Percentiles rank a stretch among this genome's conserved stretches.
phyloP scores from a whole-genome alignment of 257 asterid species.

The Jacaranda copaia region DNA sequence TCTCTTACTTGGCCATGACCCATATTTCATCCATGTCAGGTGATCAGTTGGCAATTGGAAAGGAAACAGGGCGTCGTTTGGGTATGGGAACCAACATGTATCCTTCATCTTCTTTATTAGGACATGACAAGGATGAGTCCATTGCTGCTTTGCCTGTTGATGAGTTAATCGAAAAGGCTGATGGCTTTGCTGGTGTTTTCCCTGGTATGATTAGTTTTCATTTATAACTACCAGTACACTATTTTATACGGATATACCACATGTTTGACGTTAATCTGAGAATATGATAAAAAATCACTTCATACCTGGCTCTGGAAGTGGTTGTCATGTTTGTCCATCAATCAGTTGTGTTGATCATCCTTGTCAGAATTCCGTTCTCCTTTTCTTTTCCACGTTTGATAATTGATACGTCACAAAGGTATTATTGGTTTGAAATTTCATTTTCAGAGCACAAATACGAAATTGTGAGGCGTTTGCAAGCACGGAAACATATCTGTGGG shows the following conservation, averaged over 20 bases:
- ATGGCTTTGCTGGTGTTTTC: constrained; percentile 74
- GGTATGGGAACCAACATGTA: constrained; percentile 79
- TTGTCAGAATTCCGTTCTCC: not conserved
- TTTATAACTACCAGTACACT: not conserved
- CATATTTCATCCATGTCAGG: constrained; percentile 41
- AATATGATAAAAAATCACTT: not conserved
- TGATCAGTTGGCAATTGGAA: constrained; percentile 71
- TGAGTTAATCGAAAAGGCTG: constrained; percentile 69
- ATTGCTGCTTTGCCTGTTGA: constrained; percentile 62
- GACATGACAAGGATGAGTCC: constrained; percentile 65
- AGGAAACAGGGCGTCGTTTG: constrained; percentile 70
- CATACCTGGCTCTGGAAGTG: constrained; percentile 21
- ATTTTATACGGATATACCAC: not conserved
- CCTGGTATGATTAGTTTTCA: constrained; percentile 51
- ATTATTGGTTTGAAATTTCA: constrained; percentile 6
- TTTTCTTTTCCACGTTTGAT: not conserved
- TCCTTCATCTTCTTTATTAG: constrained; percentile 66
- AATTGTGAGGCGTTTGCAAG: constrained; percentile 67
- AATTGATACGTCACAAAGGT: not conserved
- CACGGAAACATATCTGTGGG: constrained; percentile 68
- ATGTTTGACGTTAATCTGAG: not conserved
- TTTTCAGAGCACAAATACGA: constrained; percentile 66
- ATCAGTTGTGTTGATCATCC: not conserved
- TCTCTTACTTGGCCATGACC: constrained; percentile 10
- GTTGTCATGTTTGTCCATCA: constrained; percentile 13